Evolutionary conservation across 495 filamentous ascomycete species (phyloP).

Genomic region (Ascobolus immersus): DNA sequence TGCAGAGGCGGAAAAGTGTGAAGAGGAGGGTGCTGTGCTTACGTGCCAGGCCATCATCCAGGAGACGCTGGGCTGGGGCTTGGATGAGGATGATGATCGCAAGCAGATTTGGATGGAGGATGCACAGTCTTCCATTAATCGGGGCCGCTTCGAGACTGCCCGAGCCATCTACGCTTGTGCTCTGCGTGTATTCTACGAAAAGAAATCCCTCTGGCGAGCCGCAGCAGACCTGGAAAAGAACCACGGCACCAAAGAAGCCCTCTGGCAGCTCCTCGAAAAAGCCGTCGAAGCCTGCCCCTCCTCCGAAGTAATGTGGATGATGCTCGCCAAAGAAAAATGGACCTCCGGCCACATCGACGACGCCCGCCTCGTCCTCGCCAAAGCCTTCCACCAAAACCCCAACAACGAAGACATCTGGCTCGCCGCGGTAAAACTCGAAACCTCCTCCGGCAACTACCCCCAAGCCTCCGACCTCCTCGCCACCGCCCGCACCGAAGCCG

Average conservation of each 20-base stretch:
- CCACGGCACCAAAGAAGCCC: slow-evolving; percentile 59
- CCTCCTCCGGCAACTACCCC: slow-evolving; percentile 53
- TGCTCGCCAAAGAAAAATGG: slow-evolving; percentile 84
- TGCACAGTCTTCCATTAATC: slow-evolving; percentile 46
- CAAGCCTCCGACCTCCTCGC: slow-evolving; percentile 57
- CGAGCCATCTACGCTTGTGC: slow-evolving; percentile 83
- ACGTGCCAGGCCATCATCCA: slow-evolving; percentile 72
- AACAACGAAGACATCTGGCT: slow-evolving; percentile 96
- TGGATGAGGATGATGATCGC: slow-evolving; percentile 92
- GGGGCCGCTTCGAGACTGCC: slow-evolving; percentile 67
- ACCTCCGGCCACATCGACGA: slow-evolving; percentile 62
- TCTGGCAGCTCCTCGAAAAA: slow-evolving; percentile 70
- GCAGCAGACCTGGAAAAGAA: slow-evolving; percentile 77
- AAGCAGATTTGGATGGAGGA: slow-evolving; percentile 92
- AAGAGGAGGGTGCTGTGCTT: slow-evolving; percentile 66
- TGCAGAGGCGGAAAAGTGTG: slow-evolving; percentile 74
- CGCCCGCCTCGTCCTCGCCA: slow-evolving; percentile 54
- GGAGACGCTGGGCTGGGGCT: slow-evolving; percentile 74
- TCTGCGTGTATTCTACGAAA: slow-evolving; percentile 61
- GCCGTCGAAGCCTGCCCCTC: slow-evolving; percentile 80
- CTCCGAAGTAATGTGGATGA: slow-evolving; percentile 80
- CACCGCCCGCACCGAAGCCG: slow-evolving; percentile 58
- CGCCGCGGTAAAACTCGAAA: slow-evolving; percentile 80
- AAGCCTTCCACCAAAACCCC: slow-evolving; percentile 76
- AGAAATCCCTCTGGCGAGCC: slow-evolving; percentile 61